These are phyloP conservation scores for Leccinum longicurvipes DNA, from an alignment of 768 basidiomycete genomes.

Conservation along the genomic window DNA sequence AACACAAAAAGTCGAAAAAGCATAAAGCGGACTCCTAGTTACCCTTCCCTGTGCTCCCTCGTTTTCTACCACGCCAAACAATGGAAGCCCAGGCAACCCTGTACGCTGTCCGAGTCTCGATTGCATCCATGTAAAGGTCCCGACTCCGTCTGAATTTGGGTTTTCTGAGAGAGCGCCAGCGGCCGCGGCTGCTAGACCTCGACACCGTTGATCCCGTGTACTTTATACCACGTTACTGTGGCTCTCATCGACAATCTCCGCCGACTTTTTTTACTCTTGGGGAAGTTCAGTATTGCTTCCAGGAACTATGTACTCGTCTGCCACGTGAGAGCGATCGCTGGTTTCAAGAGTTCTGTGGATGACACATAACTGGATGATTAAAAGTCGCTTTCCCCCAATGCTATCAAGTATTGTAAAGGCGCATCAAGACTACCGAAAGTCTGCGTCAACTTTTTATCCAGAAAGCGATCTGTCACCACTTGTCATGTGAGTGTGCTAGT, in stretches of 20 bases:
- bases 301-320: too few relatives aligned
- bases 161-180: not conserved
- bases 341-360: too few relatives aligned
- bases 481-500: not conserved
- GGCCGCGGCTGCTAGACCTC: not conserved
- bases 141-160: not conserved
- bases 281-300: too few relatives aligned
- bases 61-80: not conserved
- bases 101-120: not conserved
- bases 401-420: too few relatives aligned
- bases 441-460: too few relatives aligned
- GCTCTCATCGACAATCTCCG: too few relatives aligned
- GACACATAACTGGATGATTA: too few relatives aligned
- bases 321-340: too few relatives aligned
- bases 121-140: not conserved
- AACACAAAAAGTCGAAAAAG: slow-evolving; percentile 53
- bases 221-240: not conserved
- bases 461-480: not conserved
- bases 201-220: not conserved
- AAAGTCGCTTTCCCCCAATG: too few relatives aligned
- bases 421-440: not conserved
- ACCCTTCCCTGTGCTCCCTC: not conserved
- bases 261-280: too few relatives aligned
- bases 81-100: not conserved
- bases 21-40: slow-evolving; percentile 31